These are phyloP conservation scores for Coemansia sp. DNA, from an alignment of 192 early-diverging fungal genomes.

Conservation along the genomic window DNA sequence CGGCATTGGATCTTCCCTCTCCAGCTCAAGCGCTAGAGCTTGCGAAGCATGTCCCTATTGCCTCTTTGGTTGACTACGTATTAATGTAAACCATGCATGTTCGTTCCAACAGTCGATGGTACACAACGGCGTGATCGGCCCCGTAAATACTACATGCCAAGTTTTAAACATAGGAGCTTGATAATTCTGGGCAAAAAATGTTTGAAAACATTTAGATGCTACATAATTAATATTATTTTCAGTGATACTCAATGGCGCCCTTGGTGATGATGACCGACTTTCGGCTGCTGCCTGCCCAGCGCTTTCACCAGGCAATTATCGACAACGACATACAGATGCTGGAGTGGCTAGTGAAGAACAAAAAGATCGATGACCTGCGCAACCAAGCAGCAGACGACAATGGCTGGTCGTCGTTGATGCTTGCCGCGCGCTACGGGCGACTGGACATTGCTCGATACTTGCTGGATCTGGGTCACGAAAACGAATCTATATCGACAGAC, in stretches of 20 bases:
- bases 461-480: conserved; percentile 42
- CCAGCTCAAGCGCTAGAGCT: conserved; percentile 15
- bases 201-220: background rate
- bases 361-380: conserved; percentile 39
- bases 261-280: conserved; percentile 39
- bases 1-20: conserved; percentile 26
- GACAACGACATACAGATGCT: conserved; percentile 43
- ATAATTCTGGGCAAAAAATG: background rate
- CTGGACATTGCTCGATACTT: conserved; percentile 34
- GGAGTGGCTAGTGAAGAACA: conserved; percentile 35
- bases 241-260: conserved; percentile 11
- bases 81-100: background rate
- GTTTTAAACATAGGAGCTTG: background rate
- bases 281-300: conserved; percentile 31
- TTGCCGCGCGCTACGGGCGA: conserved; percentile 43
- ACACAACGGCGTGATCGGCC: background rate
- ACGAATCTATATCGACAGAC: conserved; percentile 36
- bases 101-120: background rate
- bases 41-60: conserved; percentile 24
- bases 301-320: conserved; percentile 40
- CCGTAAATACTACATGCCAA: background rate
- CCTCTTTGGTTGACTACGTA: conserved; percentile 13
- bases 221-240: background rate
- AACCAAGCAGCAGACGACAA: conserved; percentile 36
- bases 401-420: conserved; percentile 51